Evolutionary conservation across 1,284 basidiomycete species (phyloP).

Genomic region (Clitocybe nebularis): DNA sequence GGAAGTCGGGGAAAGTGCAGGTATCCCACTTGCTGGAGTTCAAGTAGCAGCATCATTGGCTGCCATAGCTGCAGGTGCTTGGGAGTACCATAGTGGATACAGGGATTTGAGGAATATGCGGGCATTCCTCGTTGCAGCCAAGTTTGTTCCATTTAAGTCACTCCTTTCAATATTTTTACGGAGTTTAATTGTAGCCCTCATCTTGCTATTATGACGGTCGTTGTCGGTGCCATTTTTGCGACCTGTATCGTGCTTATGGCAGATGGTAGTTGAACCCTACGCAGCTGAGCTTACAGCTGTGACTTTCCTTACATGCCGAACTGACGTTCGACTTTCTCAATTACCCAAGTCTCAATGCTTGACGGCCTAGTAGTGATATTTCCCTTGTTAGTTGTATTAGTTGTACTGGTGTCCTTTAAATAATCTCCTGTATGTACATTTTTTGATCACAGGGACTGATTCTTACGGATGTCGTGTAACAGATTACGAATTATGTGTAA

Average conservation of each 20-base stretch:
- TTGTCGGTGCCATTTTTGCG: slow-evolving; percentile 45
- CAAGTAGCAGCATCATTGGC: slow-evolving; percentile 47
- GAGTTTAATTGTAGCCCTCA: slow-evolving; percentile 39
- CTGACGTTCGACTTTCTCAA: too few relatives aligned
- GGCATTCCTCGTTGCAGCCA: slow-evolving; percentile 55
- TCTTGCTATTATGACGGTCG: slow-evolving; percentile 43
- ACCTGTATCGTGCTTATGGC: slow-evolving; percentile 48
- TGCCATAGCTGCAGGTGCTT: slow-evolving; percentile 53
- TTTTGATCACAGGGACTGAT: too few relatives aligned
- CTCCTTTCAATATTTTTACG: slow-evolving; percentile 6
- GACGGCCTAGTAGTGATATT: too few relatives aligned
- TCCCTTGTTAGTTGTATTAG: too few relatives aligned
- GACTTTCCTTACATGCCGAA: too few relatives aligned
- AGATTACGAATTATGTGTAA: too few relatives aligned
- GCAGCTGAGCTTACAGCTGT: not conserved
- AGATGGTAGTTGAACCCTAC: slow-evolving; percentile 15
- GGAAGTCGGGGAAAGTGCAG: slow-evolving; percentile 16
- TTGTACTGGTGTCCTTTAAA: too few relatives aligned
- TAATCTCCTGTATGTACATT: too few relatives aligned
- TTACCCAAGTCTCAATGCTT: too few relatives aligned
- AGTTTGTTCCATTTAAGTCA: slow-evolving; percentile 47
- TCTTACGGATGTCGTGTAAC: too few relatives aligned
- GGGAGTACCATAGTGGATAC: slow-evolving; percentile 60
- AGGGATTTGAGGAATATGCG: slow-evolving; percentile 51
- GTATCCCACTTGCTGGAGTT: slow-evolving; percentile 38